Base-by-base conservation (phyloP, 805 yeast genomes). In the Wickerhamomyces chambardii region DNA sequence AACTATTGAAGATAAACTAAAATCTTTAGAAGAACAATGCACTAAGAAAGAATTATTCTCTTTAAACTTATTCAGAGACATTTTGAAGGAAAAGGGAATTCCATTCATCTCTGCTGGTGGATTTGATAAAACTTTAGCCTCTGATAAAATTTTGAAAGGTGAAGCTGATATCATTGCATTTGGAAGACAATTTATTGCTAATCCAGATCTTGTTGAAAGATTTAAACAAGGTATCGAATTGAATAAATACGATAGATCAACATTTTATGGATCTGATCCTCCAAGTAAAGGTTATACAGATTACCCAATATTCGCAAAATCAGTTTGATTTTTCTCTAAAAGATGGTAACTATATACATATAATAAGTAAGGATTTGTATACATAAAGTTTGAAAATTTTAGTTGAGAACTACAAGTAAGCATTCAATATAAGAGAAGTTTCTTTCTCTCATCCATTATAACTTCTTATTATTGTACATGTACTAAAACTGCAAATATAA, bases 171-270 rank as follows among this genome's bases (percentile, higher is more conserved):
- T 61, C 29, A 44, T 66, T 25, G 72, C 63, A 2, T 51, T 61
- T 39, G 78, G 78, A 22, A 63, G 79, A 41, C 58, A 53, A 37
- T 73, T 63, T 50, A 64, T 70, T 33, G 53, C 77, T 22, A 75
- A 75, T 54, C 80, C 82, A 2, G 82, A 76, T 46, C 48, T 76
- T 25, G 67, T 64, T 15, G 45, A 55, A n/a, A 57, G 75, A 40
- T 36, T 75, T 29, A 53, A 59, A 40, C 51, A 66, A 22, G 65
- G 64, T 21, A 35, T 51, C 27, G 62, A 63, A 30, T 51, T 73
- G 38, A 60, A 58, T 39, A 42, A 53, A 24, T 75, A 73, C 46
- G 62, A 73, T 48, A 62, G 78, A 47, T 38, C 44, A 15, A 63
- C 70, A 9, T 75, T 75, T 54, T 76, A 74, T 48, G 37, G 46